Base-by-base conservation (phyloP, 225 moss, liverwort and hornwort genomes). In the Rhytidiadelphus loreus region DNA sequence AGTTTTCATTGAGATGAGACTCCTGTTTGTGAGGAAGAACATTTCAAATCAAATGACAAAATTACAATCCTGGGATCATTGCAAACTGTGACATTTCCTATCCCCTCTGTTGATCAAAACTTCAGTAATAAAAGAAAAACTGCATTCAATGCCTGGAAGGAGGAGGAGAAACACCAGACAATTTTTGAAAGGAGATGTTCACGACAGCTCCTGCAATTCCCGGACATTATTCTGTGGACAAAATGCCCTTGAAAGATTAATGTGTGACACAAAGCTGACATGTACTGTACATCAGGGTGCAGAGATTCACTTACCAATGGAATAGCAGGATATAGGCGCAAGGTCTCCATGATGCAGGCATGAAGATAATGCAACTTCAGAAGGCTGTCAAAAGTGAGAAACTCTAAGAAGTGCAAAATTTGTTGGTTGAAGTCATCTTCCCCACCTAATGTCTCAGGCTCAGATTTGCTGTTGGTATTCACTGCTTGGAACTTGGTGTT, bases 271-370 rank as follows among this genome's bases (percentile, higher is more conserved):
- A 52, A 53, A 83, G 6, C 15, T 23, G 50, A 19, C 66, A 81
- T n/a, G n/a, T n/a, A n/a, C n/a, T 32, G 21, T 19, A 29, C 30
- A 70, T 82, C 11, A 52, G 50, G 83, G 28, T 52, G 28, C 18
- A 19, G n/a, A 37, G 58, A 25, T 46, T 60, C 4, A 26, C 24
- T 86, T 85, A 96, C 96, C 91, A 91, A 44, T 50, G 96, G 95
- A 13, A 95, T 87, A 39, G 95, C 90, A 86, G 95, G 94, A 75
- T 92, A 93, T 48, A 96, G 92, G 46, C 95, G 94, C 63, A 96
- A 66, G 24, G 96, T 94, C 84, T 96, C 96, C 48, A 93, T 22
- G 65, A 96, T 91, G 82, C 92, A 91, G 0, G 96, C 93, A 30
- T 93, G 90, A 69, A 96, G 81, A 85, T 91, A 96, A 2, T 91